These are phyloP conservation scores for Colletotrichum sansevieriae DNA, from an alignment of 2,329 filamentous ascomycete species.

Conservation along the genomic window DNA sequence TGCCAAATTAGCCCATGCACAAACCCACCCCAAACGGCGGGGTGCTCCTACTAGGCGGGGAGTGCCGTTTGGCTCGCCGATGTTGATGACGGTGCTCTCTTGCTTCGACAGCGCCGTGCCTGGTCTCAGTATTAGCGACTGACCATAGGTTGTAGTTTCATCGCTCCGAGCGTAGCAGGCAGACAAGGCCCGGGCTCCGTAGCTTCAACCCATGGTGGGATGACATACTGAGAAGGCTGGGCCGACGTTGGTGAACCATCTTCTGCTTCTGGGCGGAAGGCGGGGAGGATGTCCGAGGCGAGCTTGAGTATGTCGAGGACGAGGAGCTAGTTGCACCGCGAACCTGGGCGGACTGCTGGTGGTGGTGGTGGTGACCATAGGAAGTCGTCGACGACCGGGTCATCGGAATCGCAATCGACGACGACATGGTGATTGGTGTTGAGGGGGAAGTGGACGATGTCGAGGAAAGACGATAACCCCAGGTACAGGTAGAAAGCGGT, in stretches of 20 bases:
- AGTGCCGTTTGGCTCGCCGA: conserved; percentile 79
- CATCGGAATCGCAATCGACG: conserved; percentile 77
- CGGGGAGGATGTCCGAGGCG: conserved; percentile 62
- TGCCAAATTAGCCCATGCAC: not conserved
- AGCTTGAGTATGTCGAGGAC: conserved; percentile 70
- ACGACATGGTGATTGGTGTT: conserved; percentile 65
- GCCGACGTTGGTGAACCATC: conserved; percentile 67
- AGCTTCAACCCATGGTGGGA: conserved; percentile 17
- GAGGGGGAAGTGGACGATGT: conserved; percentile 18
- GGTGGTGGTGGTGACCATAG: conserved; percentile 46
- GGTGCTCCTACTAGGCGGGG: conserved; percentile 74
- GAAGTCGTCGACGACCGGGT: conserved; percentile 51
- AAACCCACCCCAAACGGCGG: not conserved
- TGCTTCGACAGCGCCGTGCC: conserved; percentile 79
- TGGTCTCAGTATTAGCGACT: conserved; percentile 55
- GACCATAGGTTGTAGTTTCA: not conserved
- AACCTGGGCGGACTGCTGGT: conserved; percentile 56
- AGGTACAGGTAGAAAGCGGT: conserved; percentile 18
- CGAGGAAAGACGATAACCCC: conserved; percentile 23
- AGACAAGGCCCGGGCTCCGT: conserved; percentile 12
- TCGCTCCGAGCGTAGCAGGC: not conserved
- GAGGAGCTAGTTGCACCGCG: conserved; percentile 59
- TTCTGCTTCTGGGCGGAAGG: conserved; percentile 56
- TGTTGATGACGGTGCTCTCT: conserved; percentile 84
- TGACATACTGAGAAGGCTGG: conserved; percentile 70